Base-by-base conservation (phyloP, 2,329 filamentous ascomycete genomes). In the Albifimbria verrucaria region DNA sequence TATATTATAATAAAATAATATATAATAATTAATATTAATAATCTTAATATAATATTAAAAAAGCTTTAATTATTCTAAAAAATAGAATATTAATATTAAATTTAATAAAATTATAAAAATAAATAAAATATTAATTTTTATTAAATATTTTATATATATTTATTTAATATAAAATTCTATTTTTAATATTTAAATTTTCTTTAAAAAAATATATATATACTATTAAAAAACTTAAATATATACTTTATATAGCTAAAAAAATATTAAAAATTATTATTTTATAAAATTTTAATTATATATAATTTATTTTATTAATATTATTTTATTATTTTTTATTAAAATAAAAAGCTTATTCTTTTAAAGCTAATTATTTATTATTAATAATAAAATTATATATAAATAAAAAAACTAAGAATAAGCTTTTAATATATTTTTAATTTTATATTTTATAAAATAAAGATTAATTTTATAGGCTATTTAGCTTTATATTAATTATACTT, bases 51-150 rank as follows among this genome's bases (percentile, higher is more conserved):
- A 42, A 32, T 41, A 48, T 18, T 52, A 39, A 48, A 28, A 39
- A 48, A 48, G 20, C n/a, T 47, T 39, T 48, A 42, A 51, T 48
- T 10, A 48, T 48, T 46, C 28, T 42, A 51, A 26, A 45, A 39
- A 48, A 43, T 28, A 28, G 26, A 25, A 17, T 51, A 45, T 43
- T 24, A 39, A 3, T 47, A 48, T 23, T 17, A 48, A 39, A 41
- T 39, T 52, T 10, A 28, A 47, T 26, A 48, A 26, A 7, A 48
- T 36, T 42, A 39, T 48, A 41, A 42, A 45, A 39, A 3, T 47
- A 41, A 23, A n/a, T n/a, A 4, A 12, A 23, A 39, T 24, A 42
- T 43, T 43, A n/a, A 24, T 32, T 50, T 28, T 42, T 28, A 53
- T 39, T 25, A 41, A 9, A 25, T 25, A 28, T 50, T 50, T 25